Percentiles rank a stretch among this genome's conserved stretches.
Conservation (phyloP, 2,329 filamentous ascomycete genomes). For the Penicillium sp. region DNA sequence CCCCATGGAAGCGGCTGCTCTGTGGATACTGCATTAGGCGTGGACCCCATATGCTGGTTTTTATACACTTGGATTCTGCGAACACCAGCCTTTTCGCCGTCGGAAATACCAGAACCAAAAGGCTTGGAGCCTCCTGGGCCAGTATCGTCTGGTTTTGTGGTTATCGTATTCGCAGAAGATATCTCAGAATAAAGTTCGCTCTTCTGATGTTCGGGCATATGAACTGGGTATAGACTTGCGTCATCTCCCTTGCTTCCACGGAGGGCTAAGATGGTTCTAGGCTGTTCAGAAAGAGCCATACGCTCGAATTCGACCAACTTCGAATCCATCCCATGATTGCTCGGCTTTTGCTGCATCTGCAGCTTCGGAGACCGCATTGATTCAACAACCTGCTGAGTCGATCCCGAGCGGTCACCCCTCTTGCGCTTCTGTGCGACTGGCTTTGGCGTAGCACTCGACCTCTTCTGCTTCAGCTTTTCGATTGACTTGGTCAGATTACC, state of each 20-base stretch:
- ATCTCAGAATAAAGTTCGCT: background rate
- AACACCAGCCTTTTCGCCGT: no score
- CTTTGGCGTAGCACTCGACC: slow-evolving; percentile 65
- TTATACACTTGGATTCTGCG: background rate
- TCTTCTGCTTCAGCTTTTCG: slow-evolving; percentile 84
- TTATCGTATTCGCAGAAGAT: background rate
- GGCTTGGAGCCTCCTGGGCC: no score
- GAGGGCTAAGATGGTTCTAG: slow-evolving; percentile 35
- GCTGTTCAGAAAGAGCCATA: slow-evolving; percentile 38
- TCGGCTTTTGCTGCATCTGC: slow-evolving; percentile 23
- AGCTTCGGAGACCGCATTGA: slow-evolving; percentile 25
- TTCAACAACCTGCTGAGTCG: slow-evolving; percentile 40
- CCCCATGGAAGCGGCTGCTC: background rate
- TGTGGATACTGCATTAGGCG: background rate
- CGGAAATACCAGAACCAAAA: no score
- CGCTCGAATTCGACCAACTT: slow-evolving; percentile 1
- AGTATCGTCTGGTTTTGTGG: no score
- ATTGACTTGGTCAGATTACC: slow-evolving; percentile 91
- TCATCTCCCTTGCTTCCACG: slow-evolving; percentile 38
- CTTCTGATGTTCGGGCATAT: slow-evolving; percentile 7
- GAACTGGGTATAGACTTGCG: slow-evolving; percentile 37
- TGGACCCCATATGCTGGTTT: background rate
- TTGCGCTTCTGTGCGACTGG: slow-evolving; percentile 52
- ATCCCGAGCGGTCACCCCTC: slow-evolving; percentile 55
- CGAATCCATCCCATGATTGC: background rate